A percentile compares a stretch with the other conserved stretches of the same genome.
These are phyloP conservation scores for Fragaria ananassa DNA, from an alignment of 306 rosid genomes.

Conservation along the genomic window DNA sequence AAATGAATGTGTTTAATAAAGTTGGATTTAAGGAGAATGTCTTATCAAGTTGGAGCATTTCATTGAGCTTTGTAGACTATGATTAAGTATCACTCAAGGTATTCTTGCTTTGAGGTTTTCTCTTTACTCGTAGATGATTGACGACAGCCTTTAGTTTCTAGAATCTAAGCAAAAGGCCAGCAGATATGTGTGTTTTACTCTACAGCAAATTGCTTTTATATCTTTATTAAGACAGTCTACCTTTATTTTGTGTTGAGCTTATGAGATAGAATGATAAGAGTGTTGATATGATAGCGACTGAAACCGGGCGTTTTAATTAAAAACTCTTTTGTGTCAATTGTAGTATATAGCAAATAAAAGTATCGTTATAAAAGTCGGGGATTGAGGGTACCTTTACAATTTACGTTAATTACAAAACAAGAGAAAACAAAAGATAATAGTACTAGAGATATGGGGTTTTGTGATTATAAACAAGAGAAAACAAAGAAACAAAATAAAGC, in stretches of 20 bases:
- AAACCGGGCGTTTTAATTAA: no score
- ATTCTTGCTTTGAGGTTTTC: not conserved
- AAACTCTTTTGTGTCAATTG: no score
- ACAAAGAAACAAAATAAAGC: no score
- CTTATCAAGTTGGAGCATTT: not conserved
- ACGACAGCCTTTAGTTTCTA: not conserved
- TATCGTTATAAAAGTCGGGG: no score
- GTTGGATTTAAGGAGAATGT: not conserved
- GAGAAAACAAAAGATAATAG: no score
- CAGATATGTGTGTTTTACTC: not conserved
- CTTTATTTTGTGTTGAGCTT: not conserved
- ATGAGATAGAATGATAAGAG: not conserved
- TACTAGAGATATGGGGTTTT: no score
- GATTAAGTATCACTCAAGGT: not conserved
- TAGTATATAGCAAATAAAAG: no score
- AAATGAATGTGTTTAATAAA: not conserved
- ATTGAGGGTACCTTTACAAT: no score
- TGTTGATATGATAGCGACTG: not conserved
- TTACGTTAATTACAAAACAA: no score
- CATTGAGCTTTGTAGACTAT: not conserved
- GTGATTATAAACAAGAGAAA: no score
- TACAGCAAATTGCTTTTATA: not conserved
- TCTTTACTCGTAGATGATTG: not conserved
- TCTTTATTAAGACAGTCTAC: not conserved
- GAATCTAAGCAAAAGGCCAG: not conserved